phyloP scores from a whole-genome alignment of 305 asterid genomes.

The Solanum hybrid region DNA sequence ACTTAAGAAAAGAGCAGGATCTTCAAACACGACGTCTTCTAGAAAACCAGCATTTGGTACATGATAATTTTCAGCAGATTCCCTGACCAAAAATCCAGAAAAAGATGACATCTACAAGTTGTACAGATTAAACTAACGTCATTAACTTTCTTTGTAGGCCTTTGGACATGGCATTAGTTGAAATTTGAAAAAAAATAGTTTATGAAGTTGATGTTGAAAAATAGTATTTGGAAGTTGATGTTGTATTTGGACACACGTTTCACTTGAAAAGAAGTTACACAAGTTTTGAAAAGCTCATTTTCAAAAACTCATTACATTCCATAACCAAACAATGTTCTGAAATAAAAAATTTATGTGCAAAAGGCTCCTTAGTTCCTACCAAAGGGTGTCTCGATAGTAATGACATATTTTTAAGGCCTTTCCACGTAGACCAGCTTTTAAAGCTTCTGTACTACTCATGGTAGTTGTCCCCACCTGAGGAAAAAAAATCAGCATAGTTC shows the following conservation, averaged over 20 bases:
- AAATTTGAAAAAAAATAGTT: background rate
- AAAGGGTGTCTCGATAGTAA: conserved; percentile 73
- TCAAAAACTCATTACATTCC: background rate
- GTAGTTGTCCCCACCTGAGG: conserved; percentile 84
- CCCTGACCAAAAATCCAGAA: conserved; percentile 41
- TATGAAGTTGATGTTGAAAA: background rate
- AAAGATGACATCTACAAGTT: background rate
- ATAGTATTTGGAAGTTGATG: background rate
- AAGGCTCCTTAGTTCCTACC: conserved; percentile 32
- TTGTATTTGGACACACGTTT: background rate
- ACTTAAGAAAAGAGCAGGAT: conserved; percentile 50
- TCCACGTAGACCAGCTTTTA: conserved; percentile 85
- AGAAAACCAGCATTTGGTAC: conserved; percentile 91
- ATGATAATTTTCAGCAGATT: conserved; percentile 56
- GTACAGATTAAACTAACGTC: background rate
- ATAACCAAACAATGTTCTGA: background rate
- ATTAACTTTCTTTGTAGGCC: background rate
- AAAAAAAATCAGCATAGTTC: conserved; percentile 6
- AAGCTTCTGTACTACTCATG: conserved; percentile 74
- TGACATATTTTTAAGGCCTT: conserved; percentile 82
- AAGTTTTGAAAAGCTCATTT: background rate
- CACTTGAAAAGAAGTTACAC: background rate
- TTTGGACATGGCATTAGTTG: background rate
- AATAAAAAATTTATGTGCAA: background rate
- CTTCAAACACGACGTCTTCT: conserved; percentile 75